Base-by-base conservation (phyloP, 2,329 filamentous ascomycete genomes). In the Ilyonectria mors-panacis region DNA sequence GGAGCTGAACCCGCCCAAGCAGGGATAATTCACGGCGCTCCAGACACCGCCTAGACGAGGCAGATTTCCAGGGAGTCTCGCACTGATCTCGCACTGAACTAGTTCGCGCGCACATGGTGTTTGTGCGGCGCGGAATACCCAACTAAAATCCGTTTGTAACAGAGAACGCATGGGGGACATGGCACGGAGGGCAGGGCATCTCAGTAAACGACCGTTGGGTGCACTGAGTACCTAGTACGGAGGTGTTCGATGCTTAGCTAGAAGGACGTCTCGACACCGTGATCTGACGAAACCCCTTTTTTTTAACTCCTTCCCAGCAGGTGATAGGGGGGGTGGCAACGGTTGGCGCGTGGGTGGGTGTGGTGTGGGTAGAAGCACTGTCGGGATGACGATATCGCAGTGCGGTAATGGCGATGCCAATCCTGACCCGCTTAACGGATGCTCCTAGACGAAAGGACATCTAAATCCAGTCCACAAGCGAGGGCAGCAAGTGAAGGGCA, bases 331-430 rank as follows among this genome's bases (percentile, higher is more conserved):
- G 54, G 61, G 55, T 28, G 55, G 55, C 45, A 44, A 47, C 61
- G 62, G 66, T 65, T 59, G 63, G 33, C 66, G 57, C 42, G 57
- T 68, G 55, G 45, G 47, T 58, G 30, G 50, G 30, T 8, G 30
- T 53, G 50, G 45, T 58, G 44, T 48, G 48, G 56, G 48, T 21
- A 54, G 42, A 42, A 67, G 59, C 69, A 65, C 51, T 62, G 65
- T 70, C 70, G 67, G 67, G 68, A 75, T 73, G 73, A 68, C 71
- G 66, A 73, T 68, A 67, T 61, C 50, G 42, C 61, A 45, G 35
- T 66, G 54, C 37, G 51, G 55, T 35, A 58, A 67, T 65, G 65
- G 59, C 51, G 61, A 64, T 67, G 65, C 50, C 60, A 65, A 67
- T 64, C 33, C 42, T 35, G 58, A 45, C 57, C 63, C 63, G 44